phyloP scores from a whole-genome alignment of 768 basidiomycete species.

The Pisolithus orientalis region DNA sequence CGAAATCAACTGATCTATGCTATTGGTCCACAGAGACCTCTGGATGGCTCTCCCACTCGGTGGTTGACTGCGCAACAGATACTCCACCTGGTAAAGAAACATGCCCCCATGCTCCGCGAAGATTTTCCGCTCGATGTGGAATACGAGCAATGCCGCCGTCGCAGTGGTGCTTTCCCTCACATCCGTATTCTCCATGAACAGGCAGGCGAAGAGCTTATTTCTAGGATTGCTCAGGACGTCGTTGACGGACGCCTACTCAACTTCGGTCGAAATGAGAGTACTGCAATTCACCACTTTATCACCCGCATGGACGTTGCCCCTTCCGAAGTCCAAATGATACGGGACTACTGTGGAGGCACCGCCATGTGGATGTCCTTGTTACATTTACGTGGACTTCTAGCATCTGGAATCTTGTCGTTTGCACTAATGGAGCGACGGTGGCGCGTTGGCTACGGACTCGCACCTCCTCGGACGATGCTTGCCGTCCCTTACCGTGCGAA shows the following conservation, averaged over 20 bases:
- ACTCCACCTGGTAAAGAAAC: conserved; percentile 22
- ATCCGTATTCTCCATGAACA: conserved; percentile 16
- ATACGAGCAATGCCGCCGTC: conserved; percentile 5
- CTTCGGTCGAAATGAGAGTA: conserved; percentile 9
- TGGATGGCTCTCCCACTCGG: conserved; percentile 37
- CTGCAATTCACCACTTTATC: conserved; percentile 19
- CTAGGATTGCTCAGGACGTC: conserved; percentile 10
- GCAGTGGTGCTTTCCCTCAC: conserved; percentile 15
- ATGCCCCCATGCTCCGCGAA: background rate
- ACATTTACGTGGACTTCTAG: conserved; percentile 30
- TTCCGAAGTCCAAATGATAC: background rate
- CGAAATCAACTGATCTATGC: conserved; percentile 47
- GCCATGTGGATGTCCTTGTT: conserved; percentile 20
- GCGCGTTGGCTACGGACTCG: conserved; percentile 36
- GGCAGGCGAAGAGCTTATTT: conserved; percentile 10
- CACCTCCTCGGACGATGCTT: conserved; percentile 26
- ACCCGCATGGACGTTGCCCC: conserved; percentile 3
- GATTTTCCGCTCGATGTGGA: conserved; percentile 12
- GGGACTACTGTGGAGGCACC: conserved; percentile 4
- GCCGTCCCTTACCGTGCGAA: conserved; percentile 36
- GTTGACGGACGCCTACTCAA: conserved; percentile 10
- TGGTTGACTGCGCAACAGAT: conserved; percentile 38
- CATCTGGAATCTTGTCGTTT: conserved; percentile 25
- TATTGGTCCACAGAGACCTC: conserved; percentile 27
- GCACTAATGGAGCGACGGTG: conserved; percentile 30